A percentile compares a stretch with the other conserved stretches of the same genome.
These are phyloP conservation scores for Russula sp. DNA, from an alignment of 768 basidiomycete species.

Conservation along the genomic window DNA sequence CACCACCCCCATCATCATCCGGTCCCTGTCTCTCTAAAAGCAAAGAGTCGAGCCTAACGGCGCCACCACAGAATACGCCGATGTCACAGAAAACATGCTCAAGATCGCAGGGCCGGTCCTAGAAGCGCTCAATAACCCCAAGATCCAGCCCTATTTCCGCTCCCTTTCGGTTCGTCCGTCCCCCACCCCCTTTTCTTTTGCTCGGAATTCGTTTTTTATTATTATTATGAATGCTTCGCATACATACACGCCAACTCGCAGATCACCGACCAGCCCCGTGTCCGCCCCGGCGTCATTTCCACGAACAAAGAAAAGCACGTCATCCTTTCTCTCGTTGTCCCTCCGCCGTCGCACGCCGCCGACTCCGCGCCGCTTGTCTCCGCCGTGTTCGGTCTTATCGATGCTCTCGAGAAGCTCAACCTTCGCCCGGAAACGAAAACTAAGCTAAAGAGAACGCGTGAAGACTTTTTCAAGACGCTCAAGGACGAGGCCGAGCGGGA, in stretches of 20 bases:
- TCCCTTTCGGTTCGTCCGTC: slow-evolving; percentile 63
- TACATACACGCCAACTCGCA: slow-evolving; percentile 25
- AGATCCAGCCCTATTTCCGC: slow-evolving; percentile 70
- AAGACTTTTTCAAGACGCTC: slow-evolving; percentile 64
- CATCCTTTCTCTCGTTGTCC: slow-evolving; percentile 57
- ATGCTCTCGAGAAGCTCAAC: slow-evolving; percentile 46
- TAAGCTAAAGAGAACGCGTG: slow-evolving; percentile 70
- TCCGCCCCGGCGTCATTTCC: slow-evolving; percentile 50
- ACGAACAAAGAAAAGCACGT: slow-evolving; percentile 64
- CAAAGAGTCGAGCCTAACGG: neutral
- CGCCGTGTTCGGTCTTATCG: slow-evolving; percentile 69
- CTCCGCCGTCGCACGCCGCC: slow-evolving; percentile 41
- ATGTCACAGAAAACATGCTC: slow-evolving; percentile 73
- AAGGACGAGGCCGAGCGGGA: slow-evolving; percentile 62
- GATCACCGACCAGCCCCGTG: slow-evolving; percentile 83
- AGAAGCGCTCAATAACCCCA: slow-evolving; percentile 54
- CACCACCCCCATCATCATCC: neutral
- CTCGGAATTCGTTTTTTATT: slow-evolving; percentile 5
- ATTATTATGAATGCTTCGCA: slow-evolving; percentile 1
- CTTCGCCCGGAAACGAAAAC: slow-evolving; percentile 76
- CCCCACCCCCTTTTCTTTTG: neutral
- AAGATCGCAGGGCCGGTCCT: slow-evolving; percentile 54
- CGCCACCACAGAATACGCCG: slow-evolving; percentile 61
- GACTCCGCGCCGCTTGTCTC: slow-evolving; percentile 57
- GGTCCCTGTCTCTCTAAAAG: neutral